Base-by-base conservation (phyloP, 2,329 filamentous ascomycete genomes). In the Tolypocladium inflatum region DNA sequence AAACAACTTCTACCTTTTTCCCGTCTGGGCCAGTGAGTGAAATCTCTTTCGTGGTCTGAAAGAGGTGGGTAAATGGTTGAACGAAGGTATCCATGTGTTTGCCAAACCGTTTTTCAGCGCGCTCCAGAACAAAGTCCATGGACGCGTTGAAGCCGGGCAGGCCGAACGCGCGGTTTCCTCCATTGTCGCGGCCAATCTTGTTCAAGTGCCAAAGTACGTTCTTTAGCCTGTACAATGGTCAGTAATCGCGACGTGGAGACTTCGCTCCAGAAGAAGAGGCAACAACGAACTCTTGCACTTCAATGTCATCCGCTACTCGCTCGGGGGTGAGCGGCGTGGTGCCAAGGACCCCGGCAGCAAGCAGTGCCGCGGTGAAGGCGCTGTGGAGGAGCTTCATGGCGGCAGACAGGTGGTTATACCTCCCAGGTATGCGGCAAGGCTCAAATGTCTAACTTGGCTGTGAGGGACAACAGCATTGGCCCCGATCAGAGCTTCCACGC, bases 111-210 rank as follows among this genome's bases (percentile, higher is more conserved):
- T 63, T 71, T 59, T 69, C 62, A 15, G 72, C 67, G 15, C 78
- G 77, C 56, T 78, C 76, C 6, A 82, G 72, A 58, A 86, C 71
- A 64, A 80, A 85, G 63, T 86, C 80, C 21, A 80, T 69, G 0
- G 82, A 85, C 2, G 81, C 82, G 55, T 77, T 76, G 73, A 83
- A 86, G 17, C 83, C 83, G 1, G 81, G 80, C 11, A 80, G 71
- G 17, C 83, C 83, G 59, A 83, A 85, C 6, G 83, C 83, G 55
- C 83, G 76, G 68, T 84, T 85, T 19, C 82, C 82, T 43, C 80
- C 81, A 63, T 86, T 80, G 55, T 76, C 73, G 37, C 70, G 70
- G 15, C 76, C 82, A 57, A 85, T 85, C 50, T 75, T 70, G 65
- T 85, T 74, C 7, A 86, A 72, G 58, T 78, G 74, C 64, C 75